Base-by-base conservation (phyloP, 2,329 filamentous ascomycete genomes). In the Alternaria incomplexa region DNA sequence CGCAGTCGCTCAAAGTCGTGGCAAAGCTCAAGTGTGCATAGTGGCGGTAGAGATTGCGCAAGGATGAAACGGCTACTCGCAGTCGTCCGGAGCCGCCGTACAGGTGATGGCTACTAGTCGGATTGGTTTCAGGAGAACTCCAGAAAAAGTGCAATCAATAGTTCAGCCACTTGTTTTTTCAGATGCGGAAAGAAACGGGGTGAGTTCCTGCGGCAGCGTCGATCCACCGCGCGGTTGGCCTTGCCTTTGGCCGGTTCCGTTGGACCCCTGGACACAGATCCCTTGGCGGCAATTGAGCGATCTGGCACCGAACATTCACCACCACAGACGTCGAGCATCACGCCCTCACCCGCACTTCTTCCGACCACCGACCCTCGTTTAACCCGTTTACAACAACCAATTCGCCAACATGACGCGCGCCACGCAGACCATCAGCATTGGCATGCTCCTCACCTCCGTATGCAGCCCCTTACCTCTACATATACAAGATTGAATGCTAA, bases 361-460 rank as follows among this genome's bases (percentile, higher is more conserved):
- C 68, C 63, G 63, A 73, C 71, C 64, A 61, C 57, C 72, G 70
- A 68, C 71, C 50, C 55, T 73, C 71, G 30, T 69, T 71, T 56
- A 22, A 44, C 45, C 8, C 36, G 26, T 28, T 45, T 25, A 26
- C 40, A 62, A 23, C 30, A 46, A 43, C 22, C 55, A 53, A 11
- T 55, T 63, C 54, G 65, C 72, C 83, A 90, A 70, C 68, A 98
- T 98, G 96, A 97, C 96, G 71, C 93, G 94, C 82, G 96, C 96
- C 22, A 90, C 93, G 81, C 94, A 98, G 82, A 95, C 93, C 69
- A 90, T 97, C 79, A 97, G 93, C 65, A 86, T 97, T 76, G 90
- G 89, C 76, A 89, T 97, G 75, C 87, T 97, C 73, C 87, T 96
- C 81, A 93, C 92, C 74, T 97, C 94, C 40, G 94, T 97, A 90